Evolutionary conservation across 2,329 filamentous ascomycete genomes (phyloP), one percentile per base, ranked within the genome.

Genomic region (Pseudogymnoascus sp.): DNA sequence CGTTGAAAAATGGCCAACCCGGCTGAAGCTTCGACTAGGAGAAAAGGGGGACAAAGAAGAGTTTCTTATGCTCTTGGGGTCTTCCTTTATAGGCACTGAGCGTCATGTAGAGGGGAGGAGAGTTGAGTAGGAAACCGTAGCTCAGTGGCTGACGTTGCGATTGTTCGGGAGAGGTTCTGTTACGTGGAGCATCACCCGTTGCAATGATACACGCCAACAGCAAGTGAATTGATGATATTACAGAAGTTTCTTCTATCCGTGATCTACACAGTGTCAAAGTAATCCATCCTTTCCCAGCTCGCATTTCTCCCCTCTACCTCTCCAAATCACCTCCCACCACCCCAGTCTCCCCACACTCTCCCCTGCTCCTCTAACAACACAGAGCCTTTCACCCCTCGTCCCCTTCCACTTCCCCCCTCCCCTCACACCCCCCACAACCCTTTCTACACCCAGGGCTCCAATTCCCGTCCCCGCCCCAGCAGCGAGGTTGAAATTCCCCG

Each of bases 331-430:
- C 69, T 93, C 88, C 93, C 93, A 96, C 68, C 78, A 79, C 2
- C 86, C 93, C 68, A 98, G 75, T 77, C 93, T 88, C 2, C 91
- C 93, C 4, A 95, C 79, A 36, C 79, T 86, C 76, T 92, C 86
- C 1, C 95, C 95, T 1, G 88, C 85, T 72, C 93, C 89, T 62
- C 93, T 82, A 34, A 98, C 85, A 68, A 99, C 85, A 75, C 93
- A 97, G 10, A 90, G 71, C 60, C 76, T 79, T 1, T 79, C 80
- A 64, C 82, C 80, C n/a, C 73, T 75, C 6, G 71, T 41, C 68
- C 69, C 51, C 67, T 73, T 21, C 3, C 62, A 62, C 21, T 63
- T 63, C 6, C 68, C 66, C 3, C 65, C 68, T 2, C 65, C 69
- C 36, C 66, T 67, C 11, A 78, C 43, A 21, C 77, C 74, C 63